phyloP scores from a whole-genome alignment of 129 eudicot species.

The Glebionis coronaria region DNA sequence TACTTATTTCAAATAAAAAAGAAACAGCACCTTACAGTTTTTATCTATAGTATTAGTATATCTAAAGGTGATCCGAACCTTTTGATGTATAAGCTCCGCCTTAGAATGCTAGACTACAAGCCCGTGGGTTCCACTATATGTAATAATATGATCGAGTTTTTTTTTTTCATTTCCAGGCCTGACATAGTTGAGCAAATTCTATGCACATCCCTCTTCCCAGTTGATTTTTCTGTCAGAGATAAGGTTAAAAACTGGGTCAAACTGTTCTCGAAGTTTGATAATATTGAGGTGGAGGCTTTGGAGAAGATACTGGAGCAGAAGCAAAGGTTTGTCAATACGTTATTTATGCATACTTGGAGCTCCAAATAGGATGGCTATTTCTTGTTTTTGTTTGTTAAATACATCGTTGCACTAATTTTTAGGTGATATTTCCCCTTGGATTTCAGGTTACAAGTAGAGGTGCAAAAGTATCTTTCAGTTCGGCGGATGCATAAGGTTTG shows the following conservation, averaged over 20 bases:
- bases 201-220: constrained; percentile 65
- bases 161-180: constrained; percentile 49
- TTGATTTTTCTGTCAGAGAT: constrained; percentile 62
- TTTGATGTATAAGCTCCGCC: too few species aligned
- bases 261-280: constrained; percentile 69
- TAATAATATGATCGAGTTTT: constrained; percentile 15
- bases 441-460: constrained; percentile 84
- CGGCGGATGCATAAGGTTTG: constrained; percentile 74
- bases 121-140: not conserved
- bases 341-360: constrained; percentile 15
- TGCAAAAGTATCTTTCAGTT: constrained; percentile 79
- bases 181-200: constrained; percentile 69
- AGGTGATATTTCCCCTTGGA: constrained; percentile 34
- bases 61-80: too few species aligned
- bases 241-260: constrained; percentile 74
- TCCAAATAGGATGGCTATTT: constrained; percentile 8
- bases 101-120: not conserved
- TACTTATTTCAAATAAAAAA: too few species aligned
- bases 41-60: too few species aligned
- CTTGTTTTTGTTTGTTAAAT: constrained; percentile 24
- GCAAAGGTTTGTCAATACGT: constrained; percentile 64
- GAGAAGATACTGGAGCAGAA: constrained; percentile 87
- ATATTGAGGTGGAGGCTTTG: constrained; percentile 81
- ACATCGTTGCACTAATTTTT: constrained; percentile 32
- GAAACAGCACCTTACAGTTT: too few species aligned